Percentiles rank a stretch among this genome's conserved stretches.
Conservation (phyloP, 2,329 filamentous ascomycete species). For the Furcasterigmium furcatum region DNA sequence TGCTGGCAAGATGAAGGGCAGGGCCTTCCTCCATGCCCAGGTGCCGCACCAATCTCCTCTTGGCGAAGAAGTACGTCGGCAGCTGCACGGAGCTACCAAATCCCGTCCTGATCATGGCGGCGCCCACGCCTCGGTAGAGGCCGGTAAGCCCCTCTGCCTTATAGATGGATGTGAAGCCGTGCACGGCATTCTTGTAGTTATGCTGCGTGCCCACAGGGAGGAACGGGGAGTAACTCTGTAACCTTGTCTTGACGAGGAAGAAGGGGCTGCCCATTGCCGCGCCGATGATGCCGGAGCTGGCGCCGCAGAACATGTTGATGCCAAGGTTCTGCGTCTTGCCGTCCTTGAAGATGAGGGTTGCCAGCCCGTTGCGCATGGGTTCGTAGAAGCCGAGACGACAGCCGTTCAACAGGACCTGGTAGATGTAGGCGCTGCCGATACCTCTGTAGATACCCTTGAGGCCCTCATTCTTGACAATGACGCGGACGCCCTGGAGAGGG, state of each 20-base stretch:
- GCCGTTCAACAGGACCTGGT: slow-evolving; percentile 94
- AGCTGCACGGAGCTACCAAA: slow-evolving; percentile 95
- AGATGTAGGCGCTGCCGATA: slow-evolving; percentile 88
- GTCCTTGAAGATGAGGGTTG: slow-evolving; percentile 69
- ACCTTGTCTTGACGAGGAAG: slow-evolving; percentile 94
- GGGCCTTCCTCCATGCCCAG: slow-evolving; percentile 88
- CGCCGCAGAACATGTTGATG: slow-evolving; percentile 92
- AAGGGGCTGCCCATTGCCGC: slow-evolving; percentile 93
- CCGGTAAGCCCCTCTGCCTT: slow-evolving; percentile 72
- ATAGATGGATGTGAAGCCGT: slow-evolving; percentile 82
- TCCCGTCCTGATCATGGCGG: slow-evolving; percentile 93
- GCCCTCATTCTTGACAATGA: slow-evolving; percentile 90
- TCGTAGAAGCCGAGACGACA: slow-evolving; percentile 98
- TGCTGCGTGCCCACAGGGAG: slow-evolving; percentile 97
- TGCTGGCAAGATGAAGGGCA: slow-evolving; percentile 83
- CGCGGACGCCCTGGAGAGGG: slow-evolving; percentile 84
- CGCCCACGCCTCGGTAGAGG: slow-evolving; percentile 84
- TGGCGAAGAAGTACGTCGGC: slow-evolving; percentile 97
- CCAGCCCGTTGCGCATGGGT: slow-evolving; percentile 74
- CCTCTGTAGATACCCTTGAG: slow-evolving; percentile 82
- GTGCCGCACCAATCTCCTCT: slow-evolving; percentile 78
- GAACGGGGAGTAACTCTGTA: slow-evolving; percentile 92
- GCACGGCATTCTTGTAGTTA: slow-evolving; percentile 78
- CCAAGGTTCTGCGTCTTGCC: slow-evolving; percentile 75
- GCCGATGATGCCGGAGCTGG: slow-evolving; percentile 83